Conservation (phyloP, 1,284 basidiomycete species). For the Dichomitus squalens region DNA sequence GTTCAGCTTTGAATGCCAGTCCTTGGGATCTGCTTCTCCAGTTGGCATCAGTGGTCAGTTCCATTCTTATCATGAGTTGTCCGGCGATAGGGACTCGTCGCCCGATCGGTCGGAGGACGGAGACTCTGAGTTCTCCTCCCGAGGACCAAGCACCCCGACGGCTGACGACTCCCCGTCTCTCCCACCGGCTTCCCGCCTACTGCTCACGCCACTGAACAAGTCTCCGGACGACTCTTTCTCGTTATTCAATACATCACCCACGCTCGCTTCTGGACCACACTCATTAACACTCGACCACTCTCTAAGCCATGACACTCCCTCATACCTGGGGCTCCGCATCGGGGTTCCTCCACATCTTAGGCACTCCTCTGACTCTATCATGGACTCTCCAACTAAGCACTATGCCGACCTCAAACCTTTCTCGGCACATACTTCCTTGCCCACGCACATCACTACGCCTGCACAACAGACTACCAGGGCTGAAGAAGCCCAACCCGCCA, state of each 20-base stretch:
- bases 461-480: not conserved
- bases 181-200: not conserved
- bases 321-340: constrained; percentile 4
- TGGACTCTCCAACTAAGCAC: not conserved
- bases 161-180: not conserved
- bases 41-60: constrained; percentile 3
- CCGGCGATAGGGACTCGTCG: constrained; percentile 1
- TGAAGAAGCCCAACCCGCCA: not conserved
- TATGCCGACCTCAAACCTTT: not conserved
- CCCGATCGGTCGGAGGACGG: constrained; percentile 2
- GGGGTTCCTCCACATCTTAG: not conserved
- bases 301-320: constrained; percentile 13
- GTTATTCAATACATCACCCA: constrained; percentile 7
- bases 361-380: not conserved
- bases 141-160: not conserved
- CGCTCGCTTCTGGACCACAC: constrained; percentile 16
- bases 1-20: constrained; percentile 4
- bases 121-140: constrained; percentile 2
- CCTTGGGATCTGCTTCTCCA: not conserved
- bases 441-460: not conserved
- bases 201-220: not conserved
- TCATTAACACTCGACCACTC: constrained; percentile 13
- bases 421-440: not conserved
- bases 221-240: constrained; percentile 1
- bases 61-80: constrained; percentile 1